These are phyloP conservation scores for Dalbergia cochinchinensis DNA, from an alignment of 306 rosid genomes.

Conservation along the genomic window DNA sequence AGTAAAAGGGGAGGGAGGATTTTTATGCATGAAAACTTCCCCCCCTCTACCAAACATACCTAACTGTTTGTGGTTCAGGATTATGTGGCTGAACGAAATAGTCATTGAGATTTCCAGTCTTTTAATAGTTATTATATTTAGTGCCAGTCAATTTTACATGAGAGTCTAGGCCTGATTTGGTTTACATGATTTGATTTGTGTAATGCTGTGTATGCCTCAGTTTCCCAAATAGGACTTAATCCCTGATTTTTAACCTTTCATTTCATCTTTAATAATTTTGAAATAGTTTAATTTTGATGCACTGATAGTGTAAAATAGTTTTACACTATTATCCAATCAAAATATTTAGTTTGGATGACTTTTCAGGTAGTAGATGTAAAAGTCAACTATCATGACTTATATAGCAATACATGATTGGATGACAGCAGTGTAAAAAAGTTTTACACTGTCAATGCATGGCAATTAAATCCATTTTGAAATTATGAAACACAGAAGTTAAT, in stretches of 20 bases:
- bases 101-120: background rate
- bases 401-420: too few species aligned
- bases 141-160: background rate
- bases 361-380: too few species aligned
- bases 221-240: background rate
- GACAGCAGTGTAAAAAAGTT: too few species aligned
- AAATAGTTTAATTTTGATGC: too few species aligned
- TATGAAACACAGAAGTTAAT: background rate
- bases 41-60: too few species aligned
- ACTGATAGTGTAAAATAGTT: too few species aligned
- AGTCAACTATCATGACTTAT: too few species aligned
- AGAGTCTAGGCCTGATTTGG: slow-evolving; percentile 11
- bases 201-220: slow-evolving; percentile 4
- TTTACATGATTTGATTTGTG: slow-evolving; percentile 25
- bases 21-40: too few species aligned
- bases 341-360: too few species aligned
- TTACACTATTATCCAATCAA: too few species aligned
- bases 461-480: background rate
- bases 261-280: background rate
- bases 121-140: background rate
- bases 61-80: background rate
- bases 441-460: too few species aligned
- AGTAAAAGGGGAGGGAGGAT: too few species aligned
- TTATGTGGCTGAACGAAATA: background rate
- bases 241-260: background rate